These are phyloP conservation scores for Coix lacrymajobi DNA, from an alignment of 176 grass and related monocot species.

Conservation along the genomic window DNA sequence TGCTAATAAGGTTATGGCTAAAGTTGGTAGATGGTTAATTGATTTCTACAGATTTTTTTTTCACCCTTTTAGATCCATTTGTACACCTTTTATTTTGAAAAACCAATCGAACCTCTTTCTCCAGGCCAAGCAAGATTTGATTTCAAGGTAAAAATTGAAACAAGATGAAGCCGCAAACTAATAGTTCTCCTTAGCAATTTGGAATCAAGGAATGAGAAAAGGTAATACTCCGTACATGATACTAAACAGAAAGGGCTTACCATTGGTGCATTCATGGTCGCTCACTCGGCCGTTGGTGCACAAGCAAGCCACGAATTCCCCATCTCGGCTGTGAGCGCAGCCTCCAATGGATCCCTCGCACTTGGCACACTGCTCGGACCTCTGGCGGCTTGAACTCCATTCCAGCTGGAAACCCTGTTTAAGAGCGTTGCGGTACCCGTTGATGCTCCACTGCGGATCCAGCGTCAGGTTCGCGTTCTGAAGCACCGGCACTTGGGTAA, in stretches of 20 bases:
- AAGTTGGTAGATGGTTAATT: not conserved
- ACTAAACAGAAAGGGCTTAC: not conserved
- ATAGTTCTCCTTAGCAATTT: not conserved
- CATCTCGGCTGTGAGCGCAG: not conserved
- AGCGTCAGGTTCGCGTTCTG: not conserved
- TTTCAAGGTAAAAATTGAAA: not conserved
- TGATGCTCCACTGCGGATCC: not conserved
- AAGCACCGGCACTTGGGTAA: not conserved
- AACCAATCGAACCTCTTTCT: not conserved
- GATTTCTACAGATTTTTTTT: not conserved
- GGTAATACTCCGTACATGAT: too few relatives aligned
- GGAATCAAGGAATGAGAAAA: too few relatives aligned
- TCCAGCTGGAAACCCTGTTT: not conserved
- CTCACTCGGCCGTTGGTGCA: not conserved
- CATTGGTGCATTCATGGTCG: fast-evolving
- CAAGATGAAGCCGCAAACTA: not conserved
- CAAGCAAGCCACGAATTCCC: not conserved
- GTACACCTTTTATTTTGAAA: not conserved
- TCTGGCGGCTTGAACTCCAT: fast-evolving
- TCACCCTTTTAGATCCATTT: not conserved
- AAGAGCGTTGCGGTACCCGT: not conserved
- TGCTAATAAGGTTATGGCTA: not conserved
- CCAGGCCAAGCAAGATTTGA: not conserved
- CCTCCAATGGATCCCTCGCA: not conserved
- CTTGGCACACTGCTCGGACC: fast-evolving